Conservation (phyloP, 2,329 filamentous ascomycete genomes). For the Phialophora tarda region DNA sequence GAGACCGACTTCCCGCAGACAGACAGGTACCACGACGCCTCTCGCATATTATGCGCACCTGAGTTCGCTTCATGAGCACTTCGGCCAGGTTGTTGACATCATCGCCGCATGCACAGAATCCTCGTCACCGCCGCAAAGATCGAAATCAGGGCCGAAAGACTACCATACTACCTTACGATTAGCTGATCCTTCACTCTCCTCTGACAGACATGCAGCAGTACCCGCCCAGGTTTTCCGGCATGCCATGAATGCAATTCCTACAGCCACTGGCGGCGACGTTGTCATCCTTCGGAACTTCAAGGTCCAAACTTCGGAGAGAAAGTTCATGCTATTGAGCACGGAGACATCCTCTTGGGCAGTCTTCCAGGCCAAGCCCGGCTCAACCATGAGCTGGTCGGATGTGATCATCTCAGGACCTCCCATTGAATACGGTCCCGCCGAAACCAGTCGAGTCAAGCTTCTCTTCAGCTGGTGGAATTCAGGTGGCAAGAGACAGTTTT, state of each 20-base stretch:
- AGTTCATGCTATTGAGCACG: constrained; percentile 49
- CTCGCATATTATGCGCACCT: constrained; percentile 53
- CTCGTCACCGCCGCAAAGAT: constrained; percentile 38
- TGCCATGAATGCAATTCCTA: constrained; percentile 48
- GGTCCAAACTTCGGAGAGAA: constrained; percentile 50
- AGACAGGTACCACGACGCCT: constrained; percentile 47
- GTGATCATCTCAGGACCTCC: constrained; percentile 47
- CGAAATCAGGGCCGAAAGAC: constrained; percentile 49
- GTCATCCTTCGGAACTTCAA: constrained; percentile 55
- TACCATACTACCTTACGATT: constrained; percentile 50
- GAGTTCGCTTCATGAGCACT: constrained; percentile 51
- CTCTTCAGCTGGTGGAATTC: constrained; percentile 51
- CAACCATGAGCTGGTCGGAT: constrained; percentile 38
- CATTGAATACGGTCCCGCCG: constrained; percentile 49
- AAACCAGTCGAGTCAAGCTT: constrained; percentile 45
- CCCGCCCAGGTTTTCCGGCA: constrained; percentile 52
- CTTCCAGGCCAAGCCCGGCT: constrained; percentile 41
- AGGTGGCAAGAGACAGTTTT: constrained; percentile 41
- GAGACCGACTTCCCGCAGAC: background rate
- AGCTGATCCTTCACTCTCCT: constrained; percentile 52
- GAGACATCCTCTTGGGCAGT: constrained; percentile 56
- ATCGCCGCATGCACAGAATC: constrained; percentile 50
- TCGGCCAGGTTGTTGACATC: constrained; percentile 49
- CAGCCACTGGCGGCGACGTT: constrained; percentile 47
- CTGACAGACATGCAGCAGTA: constrained; percentile 40